Percentiles rank a stretch among this genome's conserved stretches.
Conservation (phyloP, 2,329 filamentous ascomycete genomes). For the Cryphonectria parasitica region DNA sequence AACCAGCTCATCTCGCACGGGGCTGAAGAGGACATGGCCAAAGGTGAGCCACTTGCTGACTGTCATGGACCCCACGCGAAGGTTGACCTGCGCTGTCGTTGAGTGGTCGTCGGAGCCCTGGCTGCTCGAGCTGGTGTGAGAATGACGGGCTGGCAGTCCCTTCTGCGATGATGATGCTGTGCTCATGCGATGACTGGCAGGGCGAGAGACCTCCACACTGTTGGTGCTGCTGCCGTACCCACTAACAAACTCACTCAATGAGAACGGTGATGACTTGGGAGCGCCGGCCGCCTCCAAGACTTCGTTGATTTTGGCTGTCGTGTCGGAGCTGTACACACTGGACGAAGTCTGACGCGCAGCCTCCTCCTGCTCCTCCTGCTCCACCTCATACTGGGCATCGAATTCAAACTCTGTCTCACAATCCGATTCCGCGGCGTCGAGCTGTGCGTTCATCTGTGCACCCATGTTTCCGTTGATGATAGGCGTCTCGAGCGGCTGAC, state of each 20-base stretch:
- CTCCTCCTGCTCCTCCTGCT: conserved; percentile 29
- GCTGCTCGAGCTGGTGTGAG: conserved; percentile 51
- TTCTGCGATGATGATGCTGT: conserved; percentile 36
- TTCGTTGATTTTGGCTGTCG: conserved; percentile 56
- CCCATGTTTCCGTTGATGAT: conserved; percentile 43
- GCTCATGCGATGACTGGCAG: conserved; percentile 26
- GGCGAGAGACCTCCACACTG: conserved; percentile 31
- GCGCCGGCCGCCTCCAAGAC: conserved; percentile 47
- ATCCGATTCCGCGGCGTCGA: conserved; percentile 30
- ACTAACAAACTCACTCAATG: conserved; percentile 47
- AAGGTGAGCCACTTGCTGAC: conserved; percentile 89
- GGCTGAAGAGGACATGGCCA: conserved; percentile 81
- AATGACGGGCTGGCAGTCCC: conserved; percentile 41
- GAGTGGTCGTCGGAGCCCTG: conserved; percentile 60
- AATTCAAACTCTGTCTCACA: conserved; percentile 37
- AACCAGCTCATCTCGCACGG: conserved; percentile 72
- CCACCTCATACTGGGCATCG: conserved; percentile 37
- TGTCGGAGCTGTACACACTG: conserved; percentile 58
- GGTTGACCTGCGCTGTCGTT: conserved; percentile 71
- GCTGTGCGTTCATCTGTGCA: conserved; percentile 13
- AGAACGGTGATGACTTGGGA: conserved; percentile 50
- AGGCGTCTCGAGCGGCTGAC: conserved; percentile 51
- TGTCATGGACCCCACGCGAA: conserved; percentile 79
- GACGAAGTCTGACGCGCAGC: conserved; percentile 45
- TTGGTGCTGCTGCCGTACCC: conserved; percentile 46